Conservation (phyloP, 805 yeast species). For the Grigorovia humatica region DNA sequence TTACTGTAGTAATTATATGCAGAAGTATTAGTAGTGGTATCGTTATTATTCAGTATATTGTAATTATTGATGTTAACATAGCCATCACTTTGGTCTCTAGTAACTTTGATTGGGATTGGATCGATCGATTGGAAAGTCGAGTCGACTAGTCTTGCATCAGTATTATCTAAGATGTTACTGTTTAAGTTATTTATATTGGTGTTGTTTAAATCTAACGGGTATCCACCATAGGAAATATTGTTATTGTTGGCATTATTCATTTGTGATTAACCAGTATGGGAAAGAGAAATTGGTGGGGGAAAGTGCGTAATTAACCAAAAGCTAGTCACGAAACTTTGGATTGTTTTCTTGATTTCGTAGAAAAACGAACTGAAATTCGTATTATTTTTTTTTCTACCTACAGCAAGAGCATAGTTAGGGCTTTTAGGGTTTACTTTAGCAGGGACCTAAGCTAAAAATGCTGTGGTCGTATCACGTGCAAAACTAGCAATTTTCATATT, state of each 20-base stretch:
- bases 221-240: neutral
- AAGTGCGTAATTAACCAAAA: neutral
- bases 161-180: neutral
- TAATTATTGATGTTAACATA: neutral
- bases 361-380: no score
- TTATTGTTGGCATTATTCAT: neutral
- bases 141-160: neutral
- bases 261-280: neutral
- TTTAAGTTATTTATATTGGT: neutral
- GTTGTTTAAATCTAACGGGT: neutral
- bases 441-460: no score
- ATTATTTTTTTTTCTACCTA: no score
- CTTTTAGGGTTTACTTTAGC: no score
- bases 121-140: conserved; percentile 17
- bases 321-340: no score
- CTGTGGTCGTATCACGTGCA: no score
- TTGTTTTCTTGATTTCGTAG: no score
- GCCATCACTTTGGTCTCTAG: conserved; percentile 25
- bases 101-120: conserved; percentile 23
- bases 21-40: no score
- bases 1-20: neutral
- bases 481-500: no score
- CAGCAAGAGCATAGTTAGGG: no score
- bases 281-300: neutral
- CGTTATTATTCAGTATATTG: no score